Base-by-base conservation (phyloP, 345 rosid species). In the Trapa incisa region DNA sequence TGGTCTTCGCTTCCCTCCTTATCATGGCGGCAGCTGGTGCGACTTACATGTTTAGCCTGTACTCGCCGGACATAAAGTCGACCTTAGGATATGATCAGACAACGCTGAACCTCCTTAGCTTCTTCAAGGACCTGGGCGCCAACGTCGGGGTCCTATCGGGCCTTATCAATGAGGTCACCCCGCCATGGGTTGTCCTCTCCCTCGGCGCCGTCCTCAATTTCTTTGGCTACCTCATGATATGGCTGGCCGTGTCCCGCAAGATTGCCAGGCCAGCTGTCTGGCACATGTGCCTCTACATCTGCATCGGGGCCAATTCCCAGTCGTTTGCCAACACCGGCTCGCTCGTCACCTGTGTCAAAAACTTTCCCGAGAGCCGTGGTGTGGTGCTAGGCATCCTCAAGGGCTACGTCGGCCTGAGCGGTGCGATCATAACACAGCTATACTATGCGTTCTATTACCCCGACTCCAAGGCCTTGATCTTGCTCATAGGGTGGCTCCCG, bases 241-340 rank as follows among this genome's bases (percentile, higher is more conserved):
- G 89, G 93, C 72, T 83, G 0, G 76, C 88, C 65, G 93, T 87
- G 17, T 70, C 82, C 41, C 68, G 70, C 36, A 76, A 57, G 32
- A 76, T 85, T 0, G 22, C 89, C 0, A 67, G 12, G 3, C 85
- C 84, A 0, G 68, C 52, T 2, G 75, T 85, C 1, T 87, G 93
- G 89, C 84, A 79, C 1, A 85, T 87, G 89, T 87, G 89, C 72
- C 67, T 83, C 39, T 85, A 85, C 73, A 87, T 87, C 17, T 85
- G 80, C 64, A 62, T 83, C 1, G 89, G 89, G 0, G 86, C 88
- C 4, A 87, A 87, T 53, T 85, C 93, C 32, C 86, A 85, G 66
- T 6, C 85, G 12, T 87, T 87, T 15, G 84, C 93, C 42, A 82
- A 83, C 72, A 85, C 89, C 0, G 87, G 89, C 1, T 64, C 86